A percentile compares a stretch with the other conserved stretches of the same genome.
Conservation (phyloP, 352 stramenopile genomes). For the Pythium apleroticum region DNA sequence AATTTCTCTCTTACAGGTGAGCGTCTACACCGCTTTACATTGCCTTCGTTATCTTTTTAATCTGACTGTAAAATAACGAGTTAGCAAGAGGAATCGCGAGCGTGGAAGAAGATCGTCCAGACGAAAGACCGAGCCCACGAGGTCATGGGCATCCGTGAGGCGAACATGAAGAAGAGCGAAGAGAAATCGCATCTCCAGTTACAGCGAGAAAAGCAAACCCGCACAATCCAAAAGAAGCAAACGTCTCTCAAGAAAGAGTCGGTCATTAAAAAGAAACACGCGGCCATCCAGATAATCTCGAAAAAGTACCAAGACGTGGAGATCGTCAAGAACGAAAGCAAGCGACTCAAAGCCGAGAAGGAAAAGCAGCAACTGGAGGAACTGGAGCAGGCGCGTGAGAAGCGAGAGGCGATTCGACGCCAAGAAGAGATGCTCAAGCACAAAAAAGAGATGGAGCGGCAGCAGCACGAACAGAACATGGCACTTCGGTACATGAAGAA, state of each 20-base stretch:
- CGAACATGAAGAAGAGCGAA: constrained; percentile 48
- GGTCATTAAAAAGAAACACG: constrained; percentile 74
- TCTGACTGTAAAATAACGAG: neutral
- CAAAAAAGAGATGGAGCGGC: constrained; percentile 41
- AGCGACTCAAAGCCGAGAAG: constrained; percentile 59
- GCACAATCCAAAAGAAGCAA: constrained; percentile 54
- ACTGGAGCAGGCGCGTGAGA: constrained; percentile 54
- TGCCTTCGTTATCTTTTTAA: too few relatives aligned
- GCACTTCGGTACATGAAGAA: constrained; percentile 62
- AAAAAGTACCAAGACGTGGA: constrained; percentile 80
- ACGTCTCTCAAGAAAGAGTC: constrained; percentile 66
- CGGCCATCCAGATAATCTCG: constrained; percentile 68
- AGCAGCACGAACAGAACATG: constrained; percentile 52
- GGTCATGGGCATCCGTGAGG: constrained; percentile 61
- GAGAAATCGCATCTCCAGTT: constrained; percentile 45
- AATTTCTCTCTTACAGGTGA: constrained; percentile 61
- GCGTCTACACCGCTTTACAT: too few relatives aligned
- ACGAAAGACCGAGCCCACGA: constrained; percentile 73
- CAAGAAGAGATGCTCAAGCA: constrained; percentile 63
- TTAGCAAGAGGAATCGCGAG: constrained; percentile 71
- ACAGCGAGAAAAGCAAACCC: constrained; percentile 44
- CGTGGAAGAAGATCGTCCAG: constrained; percentile 81
- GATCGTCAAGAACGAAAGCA: constrained; percentile 68
- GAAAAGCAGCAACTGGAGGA: constrained; percentile 52
- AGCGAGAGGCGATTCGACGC: constrained; percentile 46